Evolutionary conservation across 139 green algal genomes (phyloP).

Genomic region (Chlorella sorokiniana): DNA sequence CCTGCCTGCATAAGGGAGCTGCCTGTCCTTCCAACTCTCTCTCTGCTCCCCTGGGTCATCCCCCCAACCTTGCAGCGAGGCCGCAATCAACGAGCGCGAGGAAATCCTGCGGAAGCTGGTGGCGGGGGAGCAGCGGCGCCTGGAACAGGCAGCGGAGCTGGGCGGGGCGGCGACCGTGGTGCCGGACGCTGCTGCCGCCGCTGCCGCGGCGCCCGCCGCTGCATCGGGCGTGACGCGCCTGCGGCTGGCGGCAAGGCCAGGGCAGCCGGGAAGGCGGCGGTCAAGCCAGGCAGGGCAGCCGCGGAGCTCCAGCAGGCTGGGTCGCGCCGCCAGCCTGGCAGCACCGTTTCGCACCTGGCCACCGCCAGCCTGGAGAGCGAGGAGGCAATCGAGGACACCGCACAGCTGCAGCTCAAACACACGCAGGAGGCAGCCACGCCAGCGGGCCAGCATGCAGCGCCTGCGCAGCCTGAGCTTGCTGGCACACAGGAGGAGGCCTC

Average conservation of each 20-base stretch:
- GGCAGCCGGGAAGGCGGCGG: too few species aligned
- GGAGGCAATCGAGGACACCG: neutral
- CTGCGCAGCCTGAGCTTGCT: too few species aligned
- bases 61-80: neutral
- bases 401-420: neutral
- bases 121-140: neutral
- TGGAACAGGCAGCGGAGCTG: neutral
- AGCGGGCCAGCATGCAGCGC: too few species aligned
- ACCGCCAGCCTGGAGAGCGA: neutral
- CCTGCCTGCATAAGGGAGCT: too few species aligned
- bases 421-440: too few species aligned
- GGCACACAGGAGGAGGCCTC: too few species aligned
- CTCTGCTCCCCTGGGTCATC: neutral
- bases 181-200: too few species aligned
- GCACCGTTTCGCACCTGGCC: neutral
- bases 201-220: neutral
- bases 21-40: too few species aligned
- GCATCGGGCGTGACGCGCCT: too few species aligned
- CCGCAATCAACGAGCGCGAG: neutral
- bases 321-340: neutral
- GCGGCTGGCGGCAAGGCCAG: too few species aligned
- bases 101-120: neutral
- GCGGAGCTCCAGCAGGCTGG: neutral
- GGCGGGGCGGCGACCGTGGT: neutral
- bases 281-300: neutral